A percentile compares a stretch with the other conserved stretches of the same genome.
Conservation (phyloP, 345 rosid species). For the Brassica incana region DNA sequence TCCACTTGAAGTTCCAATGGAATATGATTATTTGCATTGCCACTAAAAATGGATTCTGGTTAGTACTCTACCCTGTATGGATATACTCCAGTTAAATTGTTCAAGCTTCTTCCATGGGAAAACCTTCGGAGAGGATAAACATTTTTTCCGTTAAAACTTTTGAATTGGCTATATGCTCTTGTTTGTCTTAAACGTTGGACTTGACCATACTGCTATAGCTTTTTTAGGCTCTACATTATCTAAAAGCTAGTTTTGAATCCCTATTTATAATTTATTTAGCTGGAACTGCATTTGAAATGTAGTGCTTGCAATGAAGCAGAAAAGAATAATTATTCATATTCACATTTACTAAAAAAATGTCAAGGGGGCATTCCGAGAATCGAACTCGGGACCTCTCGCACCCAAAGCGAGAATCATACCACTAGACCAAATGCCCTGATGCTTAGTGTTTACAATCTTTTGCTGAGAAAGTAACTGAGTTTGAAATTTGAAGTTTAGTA, state of each 20-base stretch:
- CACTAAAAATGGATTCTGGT: not conserved
- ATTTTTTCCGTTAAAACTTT: not conserved
- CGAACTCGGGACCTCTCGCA: conserved; percentile 58
- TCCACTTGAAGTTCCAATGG: not conserved
- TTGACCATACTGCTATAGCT: not conserved
- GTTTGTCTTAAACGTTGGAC: not conserved
- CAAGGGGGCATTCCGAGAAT: conserved; percentile 36
- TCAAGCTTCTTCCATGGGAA: not conserved
- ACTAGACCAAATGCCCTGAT: conserved; percentile 68
- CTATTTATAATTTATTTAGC: not conserved
- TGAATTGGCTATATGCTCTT: not conserved
- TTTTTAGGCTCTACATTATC: too few species aligned
- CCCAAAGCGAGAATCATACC: conserved; percentile 87
- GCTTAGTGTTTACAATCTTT: not conserved
- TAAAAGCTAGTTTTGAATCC: not conserved
- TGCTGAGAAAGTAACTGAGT: too few species aligned
- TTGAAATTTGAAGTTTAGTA: not conserved
- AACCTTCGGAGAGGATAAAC: too few species aligned
- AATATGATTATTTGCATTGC: not conserved
- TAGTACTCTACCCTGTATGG: not conserved
- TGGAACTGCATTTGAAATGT: not conserved
- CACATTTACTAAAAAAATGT: not conserved
- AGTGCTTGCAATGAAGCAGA: conserved; percentile 44
- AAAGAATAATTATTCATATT: conserved; percentile 33
- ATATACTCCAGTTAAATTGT: not conserved